Base-by-base conservation (phyloP, 2,329 filamentous ascomycete species). In the Juglanconis oblonga region DNA sequence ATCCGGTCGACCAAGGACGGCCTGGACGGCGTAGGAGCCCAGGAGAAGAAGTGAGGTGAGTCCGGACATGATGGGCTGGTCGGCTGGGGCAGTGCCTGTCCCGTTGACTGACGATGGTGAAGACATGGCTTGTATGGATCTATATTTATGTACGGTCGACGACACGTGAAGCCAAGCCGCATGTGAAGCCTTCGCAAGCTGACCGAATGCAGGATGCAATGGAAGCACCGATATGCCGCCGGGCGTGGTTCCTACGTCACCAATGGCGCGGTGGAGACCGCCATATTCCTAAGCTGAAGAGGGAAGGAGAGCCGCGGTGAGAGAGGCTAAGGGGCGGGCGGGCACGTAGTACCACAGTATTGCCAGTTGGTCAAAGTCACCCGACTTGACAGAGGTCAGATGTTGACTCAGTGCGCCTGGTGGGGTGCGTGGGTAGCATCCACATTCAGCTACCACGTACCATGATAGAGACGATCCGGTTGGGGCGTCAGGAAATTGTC, bases 1-100 rank as follows among this genome's bases (percentile, higher is more conserved):
- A 44, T 73, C 71, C 2, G 80, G 79, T 10, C 78, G 74, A 49
- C 79, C 80, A 48, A 85, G 68, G 65, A 81, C 79, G 45, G 74
- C 70, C 72, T 85, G 82, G 55, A 82, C 70, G 71, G 79, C 81
- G 63, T 77, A 73, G 55, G 77, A 76, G 72, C 81, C 79, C 61
- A 84, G 72, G 33, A 85, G 71, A 36, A 84, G 65, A 36, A 81
- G 71, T 58, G 80, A 80, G 32, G 79, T 75, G 63, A 84, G 42
- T 42, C 58, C 54, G 17, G 45, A 47, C 61, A 63, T 63, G 55
- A 61, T 63, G 61, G 57, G 55, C 55, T 61, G 55, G n/a, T 51
- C 55, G 5, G 17, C 14, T 31, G 53, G n/a, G 17, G 35, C 32
- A 7, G 33, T 11, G 42, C 24, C n/a, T 13, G 10, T 17, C 40